Percentiles rank a stretch among this genome's conserved stretches.
Evolutionary conservation across 169 alveolate genomes (phyloP).

Genomic region (Perkinsus chesapeaki): DNA sequence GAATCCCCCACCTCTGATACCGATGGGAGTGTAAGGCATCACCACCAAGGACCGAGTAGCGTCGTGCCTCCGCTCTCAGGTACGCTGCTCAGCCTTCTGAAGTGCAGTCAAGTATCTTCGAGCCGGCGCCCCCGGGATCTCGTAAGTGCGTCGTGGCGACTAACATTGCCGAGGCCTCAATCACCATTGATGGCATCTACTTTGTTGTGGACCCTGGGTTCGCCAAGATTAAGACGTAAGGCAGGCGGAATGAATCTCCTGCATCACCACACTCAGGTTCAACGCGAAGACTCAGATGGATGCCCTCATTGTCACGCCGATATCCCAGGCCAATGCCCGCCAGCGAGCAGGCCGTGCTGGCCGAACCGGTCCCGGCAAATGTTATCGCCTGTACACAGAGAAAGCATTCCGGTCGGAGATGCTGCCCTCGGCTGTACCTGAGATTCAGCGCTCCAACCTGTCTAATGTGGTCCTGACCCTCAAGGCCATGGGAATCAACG

Average conservation of each 20-base stretch:
- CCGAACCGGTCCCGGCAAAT: constrained; percentile 99
- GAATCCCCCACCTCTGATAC: constrained; percentile 90
- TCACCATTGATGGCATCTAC: constrained; percentile 98
- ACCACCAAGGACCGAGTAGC: no score
- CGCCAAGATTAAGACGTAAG: constrained; percentile 91
- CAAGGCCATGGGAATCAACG: constrained; percentile 99
- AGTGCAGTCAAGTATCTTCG: constrained; percentile 92
- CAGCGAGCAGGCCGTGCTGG: constrained; percentile 99
- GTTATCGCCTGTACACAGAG: constrained; percentile 98
- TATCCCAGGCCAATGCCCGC: constrained; percentile 94
- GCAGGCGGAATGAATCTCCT: no score
- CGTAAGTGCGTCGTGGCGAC: constrained; percentile 98
- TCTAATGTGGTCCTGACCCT: constrained; percentile 95
- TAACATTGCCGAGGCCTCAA: constrained; percentile 99
- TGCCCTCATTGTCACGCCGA: constrained; percentile 91
- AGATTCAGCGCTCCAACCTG: constrained; percentile 96
- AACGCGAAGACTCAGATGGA: constrained; percentile 94
- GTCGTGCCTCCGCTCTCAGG: no score
- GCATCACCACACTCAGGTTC: neutral
- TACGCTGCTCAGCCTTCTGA: constrained; percentile 96
- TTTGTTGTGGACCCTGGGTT: constrained; percentile 99
- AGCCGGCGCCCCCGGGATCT: constrained; percentile 95
- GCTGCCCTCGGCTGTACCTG: constrained; percentile 98
- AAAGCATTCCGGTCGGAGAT: constrained; percentile 94
- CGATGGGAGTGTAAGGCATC: neutral